Percentiles rank a stretch among this genome's conserved stretches.
Conservation (phyloP, 257 asterid genomes). For the Leptodermis oblonga region DNA sequence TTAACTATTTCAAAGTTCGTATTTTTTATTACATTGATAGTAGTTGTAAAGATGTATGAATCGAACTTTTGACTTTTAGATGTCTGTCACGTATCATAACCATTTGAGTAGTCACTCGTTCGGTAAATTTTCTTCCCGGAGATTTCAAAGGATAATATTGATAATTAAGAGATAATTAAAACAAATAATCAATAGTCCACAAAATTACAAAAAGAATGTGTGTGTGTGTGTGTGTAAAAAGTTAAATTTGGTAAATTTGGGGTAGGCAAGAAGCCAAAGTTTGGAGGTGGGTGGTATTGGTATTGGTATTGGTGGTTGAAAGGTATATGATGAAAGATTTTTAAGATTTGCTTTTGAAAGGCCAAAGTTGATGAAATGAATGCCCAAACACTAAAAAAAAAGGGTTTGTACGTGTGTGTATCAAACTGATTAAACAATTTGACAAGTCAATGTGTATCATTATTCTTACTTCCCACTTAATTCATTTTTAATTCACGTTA, state of each 20-base stretch:
- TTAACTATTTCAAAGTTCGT: no score
- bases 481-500: neutral
- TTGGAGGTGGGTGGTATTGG: neutral
- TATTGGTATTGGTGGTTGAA: slow-evolving; percentile 21
- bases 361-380: no score
- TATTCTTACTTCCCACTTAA: slow-evolving; percentile 10
- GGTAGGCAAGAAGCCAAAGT: slow-evolving; percentile 14
- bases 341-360: slow-evolving; percentile 11
- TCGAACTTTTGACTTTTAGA: no score
- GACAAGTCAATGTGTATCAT: slow-evolving; percentile 16
- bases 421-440: neutral
- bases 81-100: no score
- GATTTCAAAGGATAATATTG: no score
- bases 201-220: neutral
- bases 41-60: no score
- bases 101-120: no score
- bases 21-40: no score
- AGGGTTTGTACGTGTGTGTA: neutral
- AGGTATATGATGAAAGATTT: no score
- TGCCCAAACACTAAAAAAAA: neutral
- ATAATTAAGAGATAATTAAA: no score
- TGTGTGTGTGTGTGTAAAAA: neutral
- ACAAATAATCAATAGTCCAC: neutral
- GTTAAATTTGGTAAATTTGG: no score
- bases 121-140: no score